Evolutionary conservation across 345 rosid species (phyloP), one percentile per base, ranked within the genome.

Genomic region (Dimocarpus longan): DNA sequence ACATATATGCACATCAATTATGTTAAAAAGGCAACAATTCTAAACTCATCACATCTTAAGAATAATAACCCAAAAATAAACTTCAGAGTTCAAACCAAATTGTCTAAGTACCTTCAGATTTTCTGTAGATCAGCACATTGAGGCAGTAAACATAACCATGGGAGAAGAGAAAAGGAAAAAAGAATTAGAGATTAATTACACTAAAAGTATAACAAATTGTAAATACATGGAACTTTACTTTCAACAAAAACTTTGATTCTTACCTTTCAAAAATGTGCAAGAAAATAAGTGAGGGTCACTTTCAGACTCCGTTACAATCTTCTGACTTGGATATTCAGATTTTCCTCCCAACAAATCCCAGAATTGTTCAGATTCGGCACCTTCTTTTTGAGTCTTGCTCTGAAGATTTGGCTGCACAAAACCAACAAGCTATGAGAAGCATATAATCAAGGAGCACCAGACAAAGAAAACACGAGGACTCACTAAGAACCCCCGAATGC

Each of bases 311-410:
- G 81, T 91, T 50, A 78, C 89, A 62, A 92, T 86, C 88, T 91
- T 94, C 82, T 91, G 93, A 82, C 89, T 90, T 1, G 94, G 84
- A 76, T 93, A 89, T 85, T 97, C 99, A 67, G 88, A 56, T 87
- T 97, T 97, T 74, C 96, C 98, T 71, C 96, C 97, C 66, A 97
- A 77, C 77, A 91, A 50, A 74, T 92, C 95, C 99, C 99, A 97
- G 77, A 97, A 97, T 70, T 88, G 95, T 65, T 94, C 99, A 66
- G 93, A 82, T 73, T 97, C 99, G 10, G 98, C 80, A 66, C 98
- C 99, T 87, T 97, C 99, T 83, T 97, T 97, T 71, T 94, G 98
- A 80, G 95, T 78, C 86, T 80, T 93, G 73, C 91, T 83, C 78
- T 87, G 99, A 50, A 81, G 75, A 87, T 97, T 91, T 81, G 98